Evolutionary conservation across 441 rosid genomes (phyloP).

Genomic region (Syzygium syzygioides): DNA sequence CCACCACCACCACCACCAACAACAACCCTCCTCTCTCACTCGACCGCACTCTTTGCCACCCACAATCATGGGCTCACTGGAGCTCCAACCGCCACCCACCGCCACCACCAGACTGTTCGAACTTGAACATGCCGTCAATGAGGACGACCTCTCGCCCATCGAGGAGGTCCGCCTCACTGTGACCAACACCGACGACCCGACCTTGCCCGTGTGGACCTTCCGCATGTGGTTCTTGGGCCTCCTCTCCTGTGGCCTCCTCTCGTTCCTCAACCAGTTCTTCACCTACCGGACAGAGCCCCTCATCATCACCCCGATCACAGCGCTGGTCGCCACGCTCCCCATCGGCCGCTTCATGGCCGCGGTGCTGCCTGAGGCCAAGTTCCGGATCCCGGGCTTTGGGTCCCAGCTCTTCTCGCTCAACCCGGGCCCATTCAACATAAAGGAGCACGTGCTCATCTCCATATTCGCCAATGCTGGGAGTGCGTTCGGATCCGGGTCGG

Average conservation of each 20-base stretch:
- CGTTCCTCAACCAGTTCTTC: constrained; percentile 80
- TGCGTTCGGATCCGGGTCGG: constrained; percentile 68
- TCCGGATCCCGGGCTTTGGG: constrained; percentile 53
- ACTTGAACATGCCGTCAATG: background rate
- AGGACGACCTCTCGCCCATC: constrained; percentile 54
- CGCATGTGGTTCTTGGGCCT: constrained; percentile 85
- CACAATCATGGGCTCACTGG: background rate
- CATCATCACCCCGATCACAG: constrained; percentile 69
- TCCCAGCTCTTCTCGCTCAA: constrained; percentile 51
- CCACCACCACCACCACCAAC: background rate
- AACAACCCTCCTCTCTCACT: background rate
- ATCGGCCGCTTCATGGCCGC: constrained; percentile 65
- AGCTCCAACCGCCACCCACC: background rate
- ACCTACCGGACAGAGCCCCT: constrained; percentile 81
- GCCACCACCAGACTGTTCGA: background rate
- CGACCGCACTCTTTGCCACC: background rate
- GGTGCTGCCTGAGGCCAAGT: constrained; percentile 47
- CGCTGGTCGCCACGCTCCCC: constrained; percentile 68
- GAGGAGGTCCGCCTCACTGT: constrained; percentile 82
- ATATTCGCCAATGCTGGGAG: constrained; percentile 87
- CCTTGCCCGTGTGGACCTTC: constrained; percentile 80
- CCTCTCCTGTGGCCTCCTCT: constrained; percentile 56
- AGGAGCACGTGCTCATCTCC: constrained; percentile 76
- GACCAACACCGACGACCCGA: constrained; percentile 64
- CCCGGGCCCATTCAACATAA: constrained; percentile 81